Conservation (phyloP, 148 eudicot species). For the Arctostaphylos glauca region DNA sequence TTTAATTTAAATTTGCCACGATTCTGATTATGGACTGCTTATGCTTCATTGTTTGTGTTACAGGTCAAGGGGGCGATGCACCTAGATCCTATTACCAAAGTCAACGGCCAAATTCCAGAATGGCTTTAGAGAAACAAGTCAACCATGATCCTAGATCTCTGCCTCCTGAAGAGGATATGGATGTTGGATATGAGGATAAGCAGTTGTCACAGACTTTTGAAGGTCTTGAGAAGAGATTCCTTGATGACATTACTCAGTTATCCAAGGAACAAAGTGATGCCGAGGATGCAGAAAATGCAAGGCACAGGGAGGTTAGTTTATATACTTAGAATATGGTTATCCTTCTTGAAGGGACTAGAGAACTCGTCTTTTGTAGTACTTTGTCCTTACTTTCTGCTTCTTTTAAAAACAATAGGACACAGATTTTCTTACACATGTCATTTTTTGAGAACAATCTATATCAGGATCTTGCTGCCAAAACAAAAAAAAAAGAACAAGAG, state of each 20-base stretch:
- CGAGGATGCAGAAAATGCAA: constrained; percentile 55
- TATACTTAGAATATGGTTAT: not conserved
- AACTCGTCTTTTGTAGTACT: not conserved
- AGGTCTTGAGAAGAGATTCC: constrained; percentile 51
- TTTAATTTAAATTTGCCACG: not conserved
- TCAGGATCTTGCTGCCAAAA: constrained; percentile 5
- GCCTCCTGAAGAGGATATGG: constrained; percentile 46
- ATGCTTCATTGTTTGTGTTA: constrained; percentile 3
- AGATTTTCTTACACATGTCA: not conserved
- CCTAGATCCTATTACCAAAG: constrained; percentile 49
- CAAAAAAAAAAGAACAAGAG: not conserved
- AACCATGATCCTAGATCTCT: constrained; percentile 36
- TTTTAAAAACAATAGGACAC: not conserved
- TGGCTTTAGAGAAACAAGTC: constrained; percentile 37
- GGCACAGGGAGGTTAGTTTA: constrained; percentile 51
- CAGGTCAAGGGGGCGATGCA: constrained; percentile 45
- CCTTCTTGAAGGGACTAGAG: not conserved
- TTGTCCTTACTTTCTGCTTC: not conserved
- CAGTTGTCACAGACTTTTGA: constrained; percentile 35
- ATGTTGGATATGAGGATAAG: constrained; percentile 42
- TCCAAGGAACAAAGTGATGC: constrained; percentile 57
- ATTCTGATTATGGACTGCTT: not conserved
- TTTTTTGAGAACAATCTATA: not conserved
- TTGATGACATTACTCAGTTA: constrained; percentile 45
- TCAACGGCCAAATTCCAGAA: constrained; percentile 43